Base-by-base conservation (phyloP, 108 stramenopile genomes). In the Stephanodiscus minutulus region DNA sequence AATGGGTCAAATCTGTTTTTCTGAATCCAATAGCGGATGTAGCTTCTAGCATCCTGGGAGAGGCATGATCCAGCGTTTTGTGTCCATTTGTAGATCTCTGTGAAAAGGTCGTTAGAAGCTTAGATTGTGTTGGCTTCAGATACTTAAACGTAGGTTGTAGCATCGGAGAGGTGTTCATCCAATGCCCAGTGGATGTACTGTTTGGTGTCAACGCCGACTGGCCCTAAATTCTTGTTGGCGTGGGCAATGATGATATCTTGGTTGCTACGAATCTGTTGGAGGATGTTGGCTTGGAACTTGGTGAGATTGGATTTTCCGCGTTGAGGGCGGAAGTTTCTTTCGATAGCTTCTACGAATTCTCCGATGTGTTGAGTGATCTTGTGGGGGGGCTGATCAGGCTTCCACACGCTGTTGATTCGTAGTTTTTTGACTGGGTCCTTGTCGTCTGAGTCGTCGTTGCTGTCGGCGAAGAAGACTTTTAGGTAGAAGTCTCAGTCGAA, bases 401-500 rank as follows among this genome's bases (percentile, higher is more conserved):
- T 5, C 57, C 65, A 66, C 10, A 20, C 17, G 5, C 65, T 58
- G 18, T 66, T 53, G 6, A 66, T 53, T 53, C 66, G 47, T 27
- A 73, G 4, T 9, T 56, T 55, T 18, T 33, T 33, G 31, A 33
- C 5, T 2, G 65, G 20, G 4, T 15, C 29, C 15, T 21, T 13
- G 13, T 55, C 50, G 11, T 53, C 61, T 11, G 46, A 31, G 12
- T 24, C 12, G 0, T 63, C 61, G 6, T 60, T 24, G 5, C 27
- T 44, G 6, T 60, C 59, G 9, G 72, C 55, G 41, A 65, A 73
- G n/a, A 27, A 31, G 31, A 29, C 9, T 46, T 47, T 57, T 5
- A 66, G 7, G 15, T 15, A 53, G 20, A 75, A n/a, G n/a, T 75
- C 39, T 57, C 74, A 5, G 0, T 50, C 5, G 5, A 75, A 44